Conservation (phyloP, 345 rosid genomes). For the Euphorbia lathyris region DNA sequence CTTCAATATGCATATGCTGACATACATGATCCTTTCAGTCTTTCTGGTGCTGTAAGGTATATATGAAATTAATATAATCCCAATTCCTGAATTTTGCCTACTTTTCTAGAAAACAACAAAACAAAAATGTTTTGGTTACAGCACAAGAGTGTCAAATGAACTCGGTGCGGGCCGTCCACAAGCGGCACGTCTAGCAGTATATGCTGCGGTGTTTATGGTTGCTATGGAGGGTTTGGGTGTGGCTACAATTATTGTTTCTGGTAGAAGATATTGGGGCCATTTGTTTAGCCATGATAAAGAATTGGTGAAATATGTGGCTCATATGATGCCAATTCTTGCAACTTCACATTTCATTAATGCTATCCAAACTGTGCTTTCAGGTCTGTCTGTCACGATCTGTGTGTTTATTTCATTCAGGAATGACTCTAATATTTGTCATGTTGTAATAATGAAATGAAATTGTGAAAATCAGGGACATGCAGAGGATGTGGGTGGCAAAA, state of each 20-base stretch:
- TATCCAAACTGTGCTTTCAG: constrained; percentile 49
- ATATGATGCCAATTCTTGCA: constrained; percentile 33
- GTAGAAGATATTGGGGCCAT: constrained; percentile 18
- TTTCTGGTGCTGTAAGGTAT: constrained; percentile 19
- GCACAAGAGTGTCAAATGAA: constrained; percentile 35
- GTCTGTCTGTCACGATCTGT: too few species aligned
- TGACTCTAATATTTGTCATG: too few species aligned
- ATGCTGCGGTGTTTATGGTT: constrained; percentile 12
- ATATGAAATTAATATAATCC: too few species aligned
- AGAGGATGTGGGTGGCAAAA: constrained; percentile 69
- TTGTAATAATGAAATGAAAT: too few species aligned
- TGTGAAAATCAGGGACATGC: constrained; percentile 30
- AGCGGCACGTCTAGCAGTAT: constrained; percentile 22
- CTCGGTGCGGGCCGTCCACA: constrained; percentile 26
- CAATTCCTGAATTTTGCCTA: too few species aligned
- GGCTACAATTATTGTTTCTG: not conserved
- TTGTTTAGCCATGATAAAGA: constrained; percentile 26
- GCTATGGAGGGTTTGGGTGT: constrained; percentile 10
- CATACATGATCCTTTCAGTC: constrained; percentile 25
- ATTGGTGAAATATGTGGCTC: constrained; percentile 34
- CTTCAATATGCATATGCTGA: constrained; percentile 17
- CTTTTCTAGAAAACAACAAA: too few species aligned
- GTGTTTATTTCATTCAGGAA: too few species aligned
- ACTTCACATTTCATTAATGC: constrained; percentile 36
- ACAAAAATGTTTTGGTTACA: not conserved